A percentile compares a stretch with the other conserved stretches of the same genome.
Evolutionary conservation across 306 rosid species (phyloP).

Genomic region (Castanopsis chinensis): DNA sequence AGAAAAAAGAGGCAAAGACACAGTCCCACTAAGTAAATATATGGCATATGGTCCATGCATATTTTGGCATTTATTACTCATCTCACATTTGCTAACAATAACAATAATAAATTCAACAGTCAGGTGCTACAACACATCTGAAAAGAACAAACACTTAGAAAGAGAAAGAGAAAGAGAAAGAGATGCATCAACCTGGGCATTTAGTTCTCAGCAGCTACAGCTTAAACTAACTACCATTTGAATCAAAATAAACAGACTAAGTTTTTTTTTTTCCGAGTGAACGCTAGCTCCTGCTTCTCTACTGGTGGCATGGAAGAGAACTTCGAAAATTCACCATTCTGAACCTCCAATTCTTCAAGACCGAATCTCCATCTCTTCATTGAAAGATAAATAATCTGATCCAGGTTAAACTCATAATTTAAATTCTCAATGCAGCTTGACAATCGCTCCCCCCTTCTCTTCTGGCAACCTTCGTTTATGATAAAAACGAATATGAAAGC

Average conservation of each 20-base stretch:
- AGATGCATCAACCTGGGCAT: conserved; percentile 34
- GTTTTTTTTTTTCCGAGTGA: conserved; percentile 31
- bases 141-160: conserved; percentile 37
- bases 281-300: conserved; percentile 41
- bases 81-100: conserved; percentile 68
- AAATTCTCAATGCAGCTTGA: conserved; percentile 34
- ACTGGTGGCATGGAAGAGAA: conserved; percentile 30
- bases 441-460: conserved; percentile 29
- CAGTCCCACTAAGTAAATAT: conserved; percentile 27
- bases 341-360: conserved; percentile 20
- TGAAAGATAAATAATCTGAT: conserved; percentile 21
- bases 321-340: conserved; percentile 37
- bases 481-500: conserved; percentile 55
- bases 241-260: conserved; percentile 50
- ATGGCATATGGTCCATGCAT: conserved; percentile 49
- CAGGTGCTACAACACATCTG: conserved; percentile 66
- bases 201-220: conserved; percentile 47
- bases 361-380: conserved; percentile 34
- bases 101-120: conserved; percentile 65
- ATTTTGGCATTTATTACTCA: conserved; percentile 83
- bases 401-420: conserved; percentile 15
- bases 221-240: conserved; percentile 62
- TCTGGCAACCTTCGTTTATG: conserved; percentile 42
- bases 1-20: conserved; percentile 30
- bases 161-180: conserved; percentile 22